Evolutionary conservation across 2,329 filamentous ascomycete genomes (phyloP), one percentile per base, ranked within the genome.

Genomic region (Escovopsis sp.): DNA sequence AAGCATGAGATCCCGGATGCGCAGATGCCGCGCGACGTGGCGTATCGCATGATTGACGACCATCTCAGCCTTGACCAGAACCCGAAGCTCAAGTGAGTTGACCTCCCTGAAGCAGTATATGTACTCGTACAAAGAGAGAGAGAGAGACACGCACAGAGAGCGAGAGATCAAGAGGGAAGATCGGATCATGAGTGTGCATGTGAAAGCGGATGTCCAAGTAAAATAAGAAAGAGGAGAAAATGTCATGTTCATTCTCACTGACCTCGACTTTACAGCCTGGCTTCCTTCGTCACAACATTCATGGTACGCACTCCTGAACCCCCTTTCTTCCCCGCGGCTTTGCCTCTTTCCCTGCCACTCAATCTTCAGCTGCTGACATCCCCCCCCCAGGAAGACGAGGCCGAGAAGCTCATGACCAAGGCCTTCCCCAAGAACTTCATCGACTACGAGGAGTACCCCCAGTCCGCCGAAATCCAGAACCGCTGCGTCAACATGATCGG

Each of bases 1-100:
- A 73, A 70, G 51, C 66, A 81, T 51, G 79, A 86, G 62, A 94
- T 96, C 74, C 86, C 88, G 1, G 85, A 94, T 48, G 51, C 61
- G 15, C 83, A 92, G 60, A 94, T 94, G 87, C 88, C 88, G 31
- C 76, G 73, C 47, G 82, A 93, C 46, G 72, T 94, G 35, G 88
- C 88, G n/a, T 94, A 94, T 58, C 79, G 86, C 33, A 81, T 94
- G 82, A 94, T 94, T 67, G 88, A 85, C 65, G 88, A 94, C 55
- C 84, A 94, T 52, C 66, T 94, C 44, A 90, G 82, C 43, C 66
- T 94, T 35, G 88, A 96, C 54, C 86, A 86, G 37, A 92, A 88
- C 48, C 85, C 86, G 8, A 88, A 86, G 68, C 70, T 93, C 43
- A 84, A 79, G 77, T 82, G 61, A 46, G 67, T 17, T 16, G 13